These are phyloP conservation scores for Nothophytophthora sp. DNA, from an alignment of 352 stramenopile species.

Conservation along the genomic window DNA sequence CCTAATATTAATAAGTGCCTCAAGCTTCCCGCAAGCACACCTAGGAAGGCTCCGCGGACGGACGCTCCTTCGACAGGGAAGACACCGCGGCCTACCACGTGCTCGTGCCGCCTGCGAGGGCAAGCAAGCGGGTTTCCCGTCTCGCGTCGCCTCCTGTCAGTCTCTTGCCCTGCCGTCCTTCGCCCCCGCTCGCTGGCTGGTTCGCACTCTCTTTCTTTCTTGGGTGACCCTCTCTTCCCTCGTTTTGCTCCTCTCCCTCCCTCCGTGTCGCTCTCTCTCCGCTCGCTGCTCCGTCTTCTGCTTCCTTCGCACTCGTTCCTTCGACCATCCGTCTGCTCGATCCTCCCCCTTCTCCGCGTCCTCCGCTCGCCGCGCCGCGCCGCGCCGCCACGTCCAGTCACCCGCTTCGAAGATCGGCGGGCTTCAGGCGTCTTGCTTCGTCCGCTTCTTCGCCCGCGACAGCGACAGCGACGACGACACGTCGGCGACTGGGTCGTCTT, in stretches of 20 bases:
- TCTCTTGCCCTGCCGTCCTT: slow-evolving; percentile 4
- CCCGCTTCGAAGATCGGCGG: slow-evolving; percentile 12
- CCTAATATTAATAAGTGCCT: slow-evolving; percentile 32
- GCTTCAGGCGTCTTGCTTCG: slow-evolving; percentile 66
- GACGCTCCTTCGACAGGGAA: too few relatives aligned
- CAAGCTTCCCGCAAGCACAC: slow-evolving; percentile 30
- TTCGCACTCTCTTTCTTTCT: slow-evolving; percentile 36
- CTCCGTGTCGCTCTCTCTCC: slow-evolving; percentile 14
- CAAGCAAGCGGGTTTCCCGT: too few relatives aligned
- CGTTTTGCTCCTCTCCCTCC: slow-evolving; percentile 15
- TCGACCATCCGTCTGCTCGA: slow-evolving; percentile 11
- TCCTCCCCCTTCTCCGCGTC: slow-evolving; percentile 4
- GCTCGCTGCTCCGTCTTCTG: slow-evolving; percentile 19
- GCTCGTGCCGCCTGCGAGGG: too few relatives aligned
- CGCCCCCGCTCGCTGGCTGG: slow-evolving; percentile 13
- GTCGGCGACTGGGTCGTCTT: slow-evolving; percentile 45
- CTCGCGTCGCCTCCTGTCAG: neutral
- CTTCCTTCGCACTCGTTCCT: slow-evolving; percentile 13
- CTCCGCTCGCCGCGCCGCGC: slow-evolving; percentile 6
- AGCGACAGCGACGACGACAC: slow-evolving; percentile 37
- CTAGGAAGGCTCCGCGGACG: slow-evolving; percentile 23
- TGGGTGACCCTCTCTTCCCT: slow-evolving; percentile 23
- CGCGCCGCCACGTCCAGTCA: slow-evolving; percentile 8
- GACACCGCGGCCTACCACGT: slow-evolving; percentile 12
- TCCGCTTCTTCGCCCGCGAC: slow-evolving; percentile 70